Evolutionary conservation across 2,329 filamentous ascomycete species (phyloP), one percentile per base, ranked within the genome.

Genomic region (Albophoma yamanashiensis): DNA sequence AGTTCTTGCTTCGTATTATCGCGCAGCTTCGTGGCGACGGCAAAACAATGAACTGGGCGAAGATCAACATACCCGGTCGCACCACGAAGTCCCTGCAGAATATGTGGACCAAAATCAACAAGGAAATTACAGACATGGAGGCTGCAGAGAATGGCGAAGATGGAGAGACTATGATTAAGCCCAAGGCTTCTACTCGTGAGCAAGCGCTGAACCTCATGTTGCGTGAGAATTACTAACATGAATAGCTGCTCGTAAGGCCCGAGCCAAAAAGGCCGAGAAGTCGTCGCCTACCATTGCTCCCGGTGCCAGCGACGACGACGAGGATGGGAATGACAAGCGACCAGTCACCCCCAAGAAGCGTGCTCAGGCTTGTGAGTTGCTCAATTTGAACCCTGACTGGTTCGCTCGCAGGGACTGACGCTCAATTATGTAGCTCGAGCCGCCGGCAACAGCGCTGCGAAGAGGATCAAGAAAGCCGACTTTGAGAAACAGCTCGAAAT

Each of bases 81-180:
- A 76, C 73, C 1, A 60, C 65, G 27, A 77, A 77, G 62, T 73
- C 72, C 2, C 62, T 77, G 0, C 67, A 73, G 62, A 71, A 73
- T 50, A 67, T 70, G 59, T 77, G 74, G 75, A 70, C 69, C 1
- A 69, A 66, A 14, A 68, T 76, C 27, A 69, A 70, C 34, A 75
- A 75, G 39, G 64, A 67, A 3, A 69, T 75, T 12, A 65, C 67
- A 0, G 74, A 75, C 0, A 65, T 77, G 20, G 73, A 75, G 56
- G 55, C 61, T 3, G 61, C 68, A 2, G 56, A 66, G 1, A 59
- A 56, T 9, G 63, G 58, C 3, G 60, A 58, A 1, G 22, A 4
- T 9, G 45, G 55, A 4, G n/a, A 2, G 1, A 50, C 57, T 0
- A 60, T 65, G 0, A 14, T 59, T 0, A 68, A 65, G 17, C 56